Evolutionary conservation across 2,329 filamentous ascomycete species (phyloP), one percentile per base, ranked within the genome.

Genomic region (Hymenoscyphus occultus): DNA sequence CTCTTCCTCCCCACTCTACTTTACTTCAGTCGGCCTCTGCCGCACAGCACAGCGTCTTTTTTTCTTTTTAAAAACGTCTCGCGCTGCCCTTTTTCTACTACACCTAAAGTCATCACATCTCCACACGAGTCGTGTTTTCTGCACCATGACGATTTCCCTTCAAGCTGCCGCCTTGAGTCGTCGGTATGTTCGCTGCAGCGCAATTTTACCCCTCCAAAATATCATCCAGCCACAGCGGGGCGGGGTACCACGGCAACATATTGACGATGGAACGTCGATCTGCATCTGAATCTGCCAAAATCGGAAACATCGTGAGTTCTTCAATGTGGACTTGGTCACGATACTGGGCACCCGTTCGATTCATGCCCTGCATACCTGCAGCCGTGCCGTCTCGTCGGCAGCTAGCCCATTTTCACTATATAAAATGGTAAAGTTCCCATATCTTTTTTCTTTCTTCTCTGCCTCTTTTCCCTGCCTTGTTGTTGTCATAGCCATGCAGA

Each of bases 321-420:
- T 51, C 45, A n/a, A 9, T 51, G n/a, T 5, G 6, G 3, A 28
- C 9, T 51, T 51, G 45, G 45, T 51, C n/a, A 51, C n/a, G 10
- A 13, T 45, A n/a, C 40, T n/a, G 16, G 16, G 5, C 22, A n/a
- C 45, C 45, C 3, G 19, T 19, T 48, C 45, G 45, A 54, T 54
- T 54, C 48, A 54, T 54, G 48, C 48, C 48, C 48, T 54, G 48
- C 48, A 51, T 51, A 51, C 22, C 12, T 45, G 45, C 45, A 19
- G 19, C n/a, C 45, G 22, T 22, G 19, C 48, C 48, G 48, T 54
- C 48, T 54, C 22, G 19, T 54, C 31, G 19, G 48, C 19, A 54
- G 22, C n/a, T 19, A 51, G 22, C n/a, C 45, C 45, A 4, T 12
- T 51, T 19, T n/a, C 19, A n/a, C n/a, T 22, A 22, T 22, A 51